Conservation (phyloP, 768 basidiomycete species). For the Boletus patriciae region DNA sequence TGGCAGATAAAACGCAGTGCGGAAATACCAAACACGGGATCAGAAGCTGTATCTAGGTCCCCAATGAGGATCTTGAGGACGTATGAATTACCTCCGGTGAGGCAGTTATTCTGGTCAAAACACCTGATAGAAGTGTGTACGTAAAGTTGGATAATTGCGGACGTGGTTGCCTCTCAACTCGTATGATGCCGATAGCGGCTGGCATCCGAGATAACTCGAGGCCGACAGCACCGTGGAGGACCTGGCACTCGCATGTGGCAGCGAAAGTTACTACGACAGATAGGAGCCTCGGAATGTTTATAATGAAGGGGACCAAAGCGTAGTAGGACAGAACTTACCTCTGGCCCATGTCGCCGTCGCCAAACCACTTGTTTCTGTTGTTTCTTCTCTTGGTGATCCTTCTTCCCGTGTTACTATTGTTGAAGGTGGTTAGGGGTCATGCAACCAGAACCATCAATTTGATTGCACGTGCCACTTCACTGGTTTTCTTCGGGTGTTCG, state of each 20-base stretch:
- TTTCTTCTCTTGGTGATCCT: slow-evolving; percentile 11
- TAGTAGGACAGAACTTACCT: background rate
- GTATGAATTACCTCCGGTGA: background rate
- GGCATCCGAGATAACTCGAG: background rate
- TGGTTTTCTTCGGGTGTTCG: background rate
- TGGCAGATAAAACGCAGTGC: background rate
- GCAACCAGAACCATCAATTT: background rate
- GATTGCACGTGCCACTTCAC: slow-evolving; percentile 17
- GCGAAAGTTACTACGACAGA: background rate
- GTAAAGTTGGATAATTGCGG: background rate
- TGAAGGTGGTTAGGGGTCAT: background rate
- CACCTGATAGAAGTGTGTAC: background rate
- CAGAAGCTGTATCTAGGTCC: background rate
- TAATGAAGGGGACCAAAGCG: slow-evolving; percentile 5
- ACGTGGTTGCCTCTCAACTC: background rate
- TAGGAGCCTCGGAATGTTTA: slow-evolving; percentile 5
- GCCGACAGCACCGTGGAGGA: background rate
- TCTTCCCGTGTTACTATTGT: background rate
- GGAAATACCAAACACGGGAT: background rate
- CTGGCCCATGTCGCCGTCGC: slow-evolving; percentile 8
- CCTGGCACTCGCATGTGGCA: background rate
- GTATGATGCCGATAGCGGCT: background rate
- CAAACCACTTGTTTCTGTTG: slow-evolving; percentile 17
- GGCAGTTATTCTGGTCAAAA: background rate
- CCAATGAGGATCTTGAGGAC: background rate